A percentile compares a stretch with the other conserved stretches of the same genome.
phyloP scores from a whole-genome alignment of 2,329 filamentous ascomycete species.

The Myriosclerotinia duriaeana region DNA sequence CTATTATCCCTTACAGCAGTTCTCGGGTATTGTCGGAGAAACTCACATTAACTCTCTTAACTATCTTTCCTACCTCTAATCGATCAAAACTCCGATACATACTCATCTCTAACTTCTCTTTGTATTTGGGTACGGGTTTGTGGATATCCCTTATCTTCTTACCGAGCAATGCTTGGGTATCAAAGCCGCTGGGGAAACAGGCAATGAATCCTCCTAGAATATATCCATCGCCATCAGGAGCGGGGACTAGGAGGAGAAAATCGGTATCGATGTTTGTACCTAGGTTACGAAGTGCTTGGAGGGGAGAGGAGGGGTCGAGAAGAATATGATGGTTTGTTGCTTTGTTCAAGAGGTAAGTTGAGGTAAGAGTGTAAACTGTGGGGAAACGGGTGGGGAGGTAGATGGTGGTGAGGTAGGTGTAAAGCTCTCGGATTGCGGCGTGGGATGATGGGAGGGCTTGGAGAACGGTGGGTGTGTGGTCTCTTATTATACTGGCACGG shows the following conservation, averaged over 20 bases:
- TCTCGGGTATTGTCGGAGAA: background rate
- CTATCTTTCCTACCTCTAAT: conserved; percentile 53
- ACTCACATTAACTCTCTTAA: conserved; percentile 53
- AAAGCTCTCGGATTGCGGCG: conserved; percentile 55
- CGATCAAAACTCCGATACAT: conserved; percentile 63
- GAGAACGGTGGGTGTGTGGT: conserved; percentile 45
- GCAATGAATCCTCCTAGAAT: conserved; percentile 55
- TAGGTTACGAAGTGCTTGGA: conserved; percentile 49
- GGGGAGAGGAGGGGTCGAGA: conserved; percentile 40
- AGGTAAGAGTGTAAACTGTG: conserved; percentile 47
- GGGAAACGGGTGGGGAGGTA: conserved; percentile 60
- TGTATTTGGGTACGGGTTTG: conserved; percentile 57
- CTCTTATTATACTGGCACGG: conserved; percentile 48
- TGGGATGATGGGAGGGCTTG: conserved; percentile 43
- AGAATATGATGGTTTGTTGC: conserved; percentile 48
- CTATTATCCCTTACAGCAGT: background rate
- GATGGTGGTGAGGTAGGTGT: conserved; percentile 51
- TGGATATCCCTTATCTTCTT: conserved; percentile 56
- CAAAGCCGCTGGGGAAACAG: conserved; percentile 60
- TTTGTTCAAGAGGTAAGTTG: conserved; percentile 45
- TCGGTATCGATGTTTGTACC: conserved; percentile 58
- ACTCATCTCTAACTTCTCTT: conserved; percentile 53
- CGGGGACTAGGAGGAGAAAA: conserved; percentile 57
- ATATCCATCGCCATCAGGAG: conserved; percentile 45
- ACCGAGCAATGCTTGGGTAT: conserved; percentile 54